A percentile compares a stretch with the other conserved stretches of the same genome.
Evolutionary conservation across 2,329 filamentous ascomycete species (phyloP).

Genomic region (Talaromyces sp.): DNA sequence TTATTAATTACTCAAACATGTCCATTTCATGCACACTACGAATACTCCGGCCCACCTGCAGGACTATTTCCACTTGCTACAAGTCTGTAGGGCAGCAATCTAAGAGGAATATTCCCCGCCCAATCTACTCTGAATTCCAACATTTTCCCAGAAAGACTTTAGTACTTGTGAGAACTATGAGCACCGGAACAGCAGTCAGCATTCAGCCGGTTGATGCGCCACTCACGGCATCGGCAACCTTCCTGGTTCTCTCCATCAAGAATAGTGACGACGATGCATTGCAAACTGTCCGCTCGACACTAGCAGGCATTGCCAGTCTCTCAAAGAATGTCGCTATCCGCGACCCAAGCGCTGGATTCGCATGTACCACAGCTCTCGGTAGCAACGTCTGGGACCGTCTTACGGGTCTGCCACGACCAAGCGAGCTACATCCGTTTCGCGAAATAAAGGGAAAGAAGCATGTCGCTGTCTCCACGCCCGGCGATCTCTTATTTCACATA

Average conservation of each 20-base stretch:
- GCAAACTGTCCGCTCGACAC: conserved; percentile 42
- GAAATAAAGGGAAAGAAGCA: conserved; percentile 48
- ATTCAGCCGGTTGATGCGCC: conserved; percentile 49
- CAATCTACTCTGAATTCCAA: not conserved
- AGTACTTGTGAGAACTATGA: not conserved
- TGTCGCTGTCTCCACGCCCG: conserved; percentile 54
- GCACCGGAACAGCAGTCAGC: not conserved
- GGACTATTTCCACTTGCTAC: not conserved
- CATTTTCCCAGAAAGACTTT: not conserved
- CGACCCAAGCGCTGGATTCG: conserved; percentile 44
- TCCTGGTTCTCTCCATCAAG: conserved; percentile 49
- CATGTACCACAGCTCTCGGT: conserved; percentile 56
- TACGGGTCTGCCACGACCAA: conserved; percentile 44
- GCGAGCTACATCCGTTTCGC: conserved; percentile 52
- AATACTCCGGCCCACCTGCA: not conserved
- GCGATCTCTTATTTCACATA: conserved; percentile 59
- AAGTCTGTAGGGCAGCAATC: not conserved
- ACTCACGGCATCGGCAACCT: conserved; percentile 53
- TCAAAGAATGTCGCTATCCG: conserved; percentile 55
- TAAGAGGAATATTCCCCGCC: not conserved
- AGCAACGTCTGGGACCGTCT: conserved; percentile 51
- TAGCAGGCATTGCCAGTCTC: conserved; percentile 46
- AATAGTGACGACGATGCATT: conserved; percentile 29
- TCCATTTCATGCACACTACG: not conserved
- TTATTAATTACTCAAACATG: not conserved